Conservation (phyloP, 345 rosid genomes). For the Aquilaria sinensis region DNA sequence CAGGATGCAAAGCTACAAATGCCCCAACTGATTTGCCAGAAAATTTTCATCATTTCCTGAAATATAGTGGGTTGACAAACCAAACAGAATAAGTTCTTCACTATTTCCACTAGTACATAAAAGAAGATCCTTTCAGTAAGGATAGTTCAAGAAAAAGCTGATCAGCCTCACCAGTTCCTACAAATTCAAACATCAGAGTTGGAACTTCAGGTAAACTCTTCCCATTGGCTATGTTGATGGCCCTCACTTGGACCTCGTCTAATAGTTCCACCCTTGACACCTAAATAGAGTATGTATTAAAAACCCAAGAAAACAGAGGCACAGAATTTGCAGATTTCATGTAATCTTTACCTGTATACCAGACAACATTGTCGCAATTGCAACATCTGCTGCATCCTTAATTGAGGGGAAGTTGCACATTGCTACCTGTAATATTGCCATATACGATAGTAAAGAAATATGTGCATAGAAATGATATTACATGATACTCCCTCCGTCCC, state of each 20-base stretch:
- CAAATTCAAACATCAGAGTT: slow-evolving; percentile 88
- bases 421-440: slow-evolving; percentile 60
- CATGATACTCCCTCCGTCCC: too few species aligned
- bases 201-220: slow-evolving; percentile 75
- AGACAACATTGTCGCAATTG: slow-evolving; percentile 77
- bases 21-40: too few species aligned
- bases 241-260: slow-evolving; percentile 86
- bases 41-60: too few species aligned
- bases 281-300: slow-evolving; percentile 27
- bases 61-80: too few species aligned
- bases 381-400: slow-evolving; percentile 97
- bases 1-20: too few species aligned
- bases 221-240: slow-evolving; percentile 81
- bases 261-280: slow-evolving; percentile 86
- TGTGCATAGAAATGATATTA: too few species aligned
- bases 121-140: too few species aligned
- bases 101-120: too few species aligned
- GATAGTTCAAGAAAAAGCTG: not conserved
- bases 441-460: not conserved
- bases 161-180: slow-evolving; percentile 66
- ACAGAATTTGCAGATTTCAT: slow-evolving; percentile 4
- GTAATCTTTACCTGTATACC: slow-evolving; percentile 70
- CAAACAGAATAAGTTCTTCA: too few species aligned
- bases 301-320: slow-evolving; percentile 12
- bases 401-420: slow-evolving; percentile 87